These are phyloP conservation scores for Mortierella sp. DNA, from an alignment of 371 early-diverging fungal genomes.

Conservation along the genomic window DNA sequence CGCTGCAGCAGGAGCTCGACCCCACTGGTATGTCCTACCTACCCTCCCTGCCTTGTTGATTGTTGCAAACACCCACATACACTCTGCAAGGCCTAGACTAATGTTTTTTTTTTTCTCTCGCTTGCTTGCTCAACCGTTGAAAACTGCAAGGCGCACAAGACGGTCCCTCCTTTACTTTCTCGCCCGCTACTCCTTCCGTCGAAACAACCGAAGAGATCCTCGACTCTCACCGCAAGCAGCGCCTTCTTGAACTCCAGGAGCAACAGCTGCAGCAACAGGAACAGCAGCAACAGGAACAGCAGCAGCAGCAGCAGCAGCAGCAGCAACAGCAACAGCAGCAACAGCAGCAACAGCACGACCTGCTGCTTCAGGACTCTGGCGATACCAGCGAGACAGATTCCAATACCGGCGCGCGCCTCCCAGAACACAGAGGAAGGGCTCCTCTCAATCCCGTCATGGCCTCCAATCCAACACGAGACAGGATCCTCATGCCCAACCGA, in stretches of 20 bases:
- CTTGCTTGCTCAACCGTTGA: background rate
- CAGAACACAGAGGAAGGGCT: conserved; percentile 34
- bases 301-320: conserved; percentile 2
- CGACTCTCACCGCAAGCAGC: conserved; percentile 7
- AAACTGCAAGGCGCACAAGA: conserved; percentile 7
- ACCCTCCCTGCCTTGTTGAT: too few species aligned
- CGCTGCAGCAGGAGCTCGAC: too few species aligned
- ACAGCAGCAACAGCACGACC: background rate
- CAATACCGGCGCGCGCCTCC: conserved; percentile 7
- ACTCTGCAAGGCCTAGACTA: background rate
- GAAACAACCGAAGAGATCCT: conserved; percentile 11
- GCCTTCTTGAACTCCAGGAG: background rate
- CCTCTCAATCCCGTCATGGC: conserved; percentile 1
- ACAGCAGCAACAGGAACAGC: conserved; percentile 9
- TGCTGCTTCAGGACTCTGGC: background rate
- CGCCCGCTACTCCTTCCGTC: conserved; percentile 40
- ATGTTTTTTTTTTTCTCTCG: background rate
- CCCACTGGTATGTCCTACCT: too few species aligned
- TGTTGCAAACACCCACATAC: too few species aligned
- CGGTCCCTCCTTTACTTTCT: conserved; percentile 34
- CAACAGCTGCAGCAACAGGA: conserved; percentile 9
- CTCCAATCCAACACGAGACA: conserved; percentile 25
- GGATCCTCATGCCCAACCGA: conserved; percentile 50
- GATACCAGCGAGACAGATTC: conserved; percentile 5
- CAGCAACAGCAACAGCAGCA: conserved; percentile 2